phyloP scores from a whole-genome alignment of 352 stramenopile species.

The Globisporangium sylvaticum region DNA sequence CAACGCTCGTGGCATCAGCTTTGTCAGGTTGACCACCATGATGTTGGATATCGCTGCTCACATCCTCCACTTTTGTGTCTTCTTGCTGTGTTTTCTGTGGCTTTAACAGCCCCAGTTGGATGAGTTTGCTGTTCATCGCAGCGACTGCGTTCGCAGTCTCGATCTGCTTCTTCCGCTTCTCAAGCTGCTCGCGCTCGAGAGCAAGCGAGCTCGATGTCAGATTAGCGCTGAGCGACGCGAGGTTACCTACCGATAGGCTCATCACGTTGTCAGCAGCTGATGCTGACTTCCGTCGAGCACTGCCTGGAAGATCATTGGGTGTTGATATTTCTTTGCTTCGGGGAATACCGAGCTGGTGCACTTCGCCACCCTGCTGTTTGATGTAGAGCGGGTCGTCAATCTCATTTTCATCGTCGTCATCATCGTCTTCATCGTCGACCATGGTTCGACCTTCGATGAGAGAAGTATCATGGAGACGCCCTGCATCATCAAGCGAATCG shows the following conservation, averaged over 20 bases:
- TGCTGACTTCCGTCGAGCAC: neutral
- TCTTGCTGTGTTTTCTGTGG: conserved; percentile 15
- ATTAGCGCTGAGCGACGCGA: conserved; percentile 5
- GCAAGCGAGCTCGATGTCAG: conserved; percentile 33
- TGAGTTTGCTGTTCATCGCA: conserved; percentile 67
- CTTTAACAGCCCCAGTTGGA: conserved; percentile 55
- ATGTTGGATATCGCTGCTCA: neutral
- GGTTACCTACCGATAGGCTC: conserved; percentile 26
- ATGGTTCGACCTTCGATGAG: neutral
- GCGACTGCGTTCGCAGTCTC: conserved; percentile 73
- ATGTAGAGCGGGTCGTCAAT: conserved; percentile 12
- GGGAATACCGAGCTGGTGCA: conserved; percentile 15
- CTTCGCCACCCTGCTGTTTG: conserved; percentile 12
- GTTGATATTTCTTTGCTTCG: conserved; percentile 7
- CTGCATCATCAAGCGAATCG: neutral
- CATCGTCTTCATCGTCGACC: neutral
- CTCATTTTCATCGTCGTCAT: neutral
- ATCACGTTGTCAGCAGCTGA: conserved; percentile 22
- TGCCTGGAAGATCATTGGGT: neutral
- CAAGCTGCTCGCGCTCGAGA: conserved; percentile 62
- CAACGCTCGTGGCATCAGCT: neutral
- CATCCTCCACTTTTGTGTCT: neutral
- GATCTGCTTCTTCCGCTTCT: conserved; percentile 66
- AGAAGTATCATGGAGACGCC: neutral
- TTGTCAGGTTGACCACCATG: neutral